phyloP scores from a whole-genome alignment of 2,329 filamentous ascomycete genomes.

The Sporothrix phasma region DNA sequence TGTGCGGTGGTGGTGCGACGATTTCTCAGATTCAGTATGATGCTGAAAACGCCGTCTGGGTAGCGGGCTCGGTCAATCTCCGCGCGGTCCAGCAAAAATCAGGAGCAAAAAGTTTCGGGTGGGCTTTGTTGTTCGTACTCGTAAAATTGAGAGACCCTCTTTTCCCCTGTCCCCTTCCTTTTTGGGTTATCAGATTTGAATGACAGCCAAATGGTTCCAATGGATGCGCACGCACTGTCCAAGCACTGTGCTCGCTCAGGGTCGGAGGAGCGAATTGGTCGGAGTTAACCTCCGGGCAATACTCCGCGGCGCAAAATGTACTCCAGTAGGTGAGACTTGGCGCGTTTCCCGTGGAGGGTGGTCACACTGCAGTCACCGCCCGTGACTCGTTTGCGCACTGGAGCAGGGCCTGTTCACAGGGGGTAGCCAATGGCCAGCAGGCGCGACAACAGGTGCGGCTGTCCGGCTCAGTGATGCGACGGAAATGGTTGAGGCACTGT shows the following conservation, averaged over 20 bases:
- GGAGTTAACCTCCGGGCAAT: slow-evolving; percentile 4
- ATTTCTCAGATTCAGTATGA: slow-evolving; percentile 10
- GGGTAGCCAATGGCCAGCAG: slow-evolving; percentile 1
- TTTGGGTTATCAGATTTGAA: slow-evolving; percentile 4
- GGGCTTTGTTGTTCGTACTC: slow-evolving; percentile 10
- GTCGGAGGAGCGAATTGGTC: background rate
- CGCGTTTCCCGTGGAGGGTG: background rate
- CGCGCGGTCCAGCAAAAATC: slow-evolving; percentile 3
- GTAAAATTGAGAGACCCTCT: slow-evolving; percentile 5
- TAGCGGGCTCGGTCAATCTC: slow-evolving; percentile 7
- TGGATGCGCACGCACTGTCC: too few relatives aligned
- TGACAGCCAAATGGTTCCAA: background rate
- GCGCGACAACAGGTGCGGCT: background rate
- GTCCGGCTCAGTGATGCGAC: background rate
- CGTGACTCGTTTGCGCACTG: background rate
- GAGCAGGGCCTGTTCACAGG: background rate
- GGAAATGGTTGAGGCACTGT: background rate
- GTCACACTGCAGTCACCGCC: background rate
- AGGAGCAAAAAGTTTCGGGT: background rate
- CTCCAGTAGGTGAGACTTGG: background rate
- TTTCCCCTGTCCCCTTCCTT: background rate
- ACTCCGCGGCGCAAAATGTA: slow-evolving; percentile 5
- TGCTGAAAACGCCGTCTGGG: slow-evolving; percentile 6
- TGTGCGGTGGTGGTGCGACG: background rate
- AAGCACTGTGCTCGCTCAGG: slow-evolving; percentile 3